phyloP scores from a whole-genome alignment of 2,329 filamentous ascomycete species.

The Botrytis medusae region DNA sequence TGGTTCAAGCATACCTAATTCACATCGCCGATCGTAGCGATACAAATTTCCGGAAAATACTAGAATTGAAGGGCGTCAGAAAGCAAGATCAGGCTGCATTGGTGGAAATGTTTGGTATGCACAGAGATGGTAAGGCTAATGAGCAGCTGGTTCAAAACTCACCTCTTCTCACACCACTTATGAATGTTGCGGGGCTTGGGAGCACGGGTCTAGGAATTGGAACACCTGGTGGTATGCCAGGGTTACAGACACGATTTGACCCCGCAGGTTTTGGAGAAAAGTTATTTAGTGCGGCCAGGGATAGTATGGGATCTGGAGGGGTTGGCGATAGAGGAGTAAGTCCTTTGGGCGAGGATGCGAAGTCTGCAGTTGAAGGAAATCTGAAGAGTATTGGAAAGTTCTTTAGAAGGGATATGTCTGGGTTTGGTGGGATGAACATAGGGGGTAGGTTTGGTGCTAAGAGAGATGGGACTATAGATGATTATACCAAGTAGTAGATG shows the following conservation, averaged over 20 bases:
- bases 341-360: constrained; percentile 48
- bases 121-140: constrained; percentile 71
- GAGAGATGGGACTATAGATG: constrained; percentile 31
- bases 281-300: constrained; percentile 81
- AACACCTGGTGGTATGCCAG: constrained; percentile 42
- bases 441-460: constrained; percentile 56
- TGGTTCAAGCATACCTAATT: constrained; percentile 96
- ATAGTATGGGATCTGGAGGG: constrained; percentile 61
- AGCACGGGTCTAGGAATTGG: constrained; percentile 48
- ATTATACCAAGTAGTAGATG: constrained; percentile 27
- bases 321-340: constrained; percentile 25
- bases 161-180: constrained; percentile 68
- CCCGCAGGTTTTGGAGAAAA: constrained; percentile 81
- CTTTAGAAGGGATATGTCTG: constrained; percentile 83
- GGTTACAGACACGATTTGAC: constrained; percentile 66
- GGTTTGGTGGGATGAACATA: constrained; percentile 59
- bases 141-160: constrained; percentile 71
- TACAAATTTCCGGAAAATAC: constrained; percentile 91
- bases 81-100: constrained; percentile 80
- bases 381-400: constrained; percentile 95
- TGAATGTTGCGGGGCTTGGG: constrained; percentile 48
- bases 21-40: constrained; percentile 94
- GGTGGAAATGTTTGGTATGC: constrained; percentile 77
- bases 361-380: constrained; percentile 85
- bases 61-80: constrained; percentile 90